Evolutionary conservation across 108 stramenopile species (phyloP).

Genomic region (Chaetoceros tenuissimus): DNA sequence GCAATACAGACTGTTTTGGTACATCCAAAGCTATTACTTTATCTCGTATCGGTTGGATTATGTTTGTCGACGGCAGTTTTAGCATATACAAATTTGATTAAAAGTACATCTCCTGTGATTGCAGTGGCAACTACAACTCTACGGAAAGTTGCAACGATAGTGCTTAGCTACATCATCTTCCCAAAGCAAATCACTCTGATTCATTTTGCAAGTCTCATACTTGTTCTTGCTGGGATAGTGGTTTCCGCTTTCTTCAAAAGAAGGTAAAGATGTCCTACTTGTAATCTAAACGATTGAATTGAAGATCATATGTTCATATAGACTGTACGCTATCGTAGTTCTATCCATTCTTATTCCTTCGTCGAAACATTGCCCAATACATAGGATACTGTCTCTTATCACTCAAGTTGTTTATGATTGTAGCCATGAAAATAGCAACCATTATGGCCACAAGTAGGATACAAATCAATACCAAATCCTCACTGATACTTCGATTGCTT

Average conservation of each 20-base stretch:
- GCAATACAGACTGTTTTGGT: slow-evolving; percentile 2
- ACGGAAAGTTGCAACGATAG: slow-evolving; percentile 32
- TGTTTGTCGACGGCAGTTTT: slow-evolving; percentile 46
- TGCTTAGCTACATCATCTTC: slow-evolving; percentile 46
- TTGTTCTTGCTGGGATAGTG: slow-evolving; percentile 30
- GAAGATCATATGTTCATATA: no score
- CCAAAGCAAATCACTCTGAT: slow-evolving; percentile 26
- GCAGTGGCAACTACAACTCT: slow-evolving; percentile 58
- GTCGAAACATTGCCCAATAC: no score
- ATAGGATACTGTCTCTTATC: slow-evolving; percentile 52
- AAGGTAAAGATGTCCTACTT: no score
- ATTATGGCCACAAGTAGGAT: slow-evolving; percentile 20
- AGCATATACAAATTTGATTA: slow-evolving; percentile 50
- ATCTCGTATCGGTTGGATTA: slow-evolving; percentile 34
- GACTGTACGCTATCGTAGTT: no score
- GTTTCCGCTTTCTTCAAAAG: no score
- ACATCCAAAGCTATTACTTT: slow-evolving; percentile 38
- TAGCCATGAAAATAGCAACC: slow-evolving; percentile 29
- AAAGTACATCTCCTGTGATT: slow-evolving; percentile 31
- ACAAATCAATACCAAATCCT: no score
- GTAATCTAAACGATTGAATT: no score
- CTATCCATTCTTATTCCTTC: no score
- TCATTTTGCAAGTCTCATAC: slow-evolving; percentile 17
- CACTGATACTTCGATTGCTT: no score
- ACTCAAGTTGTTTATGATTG: slow-evolving; percentile 39